phyloP scores from a whole-genome alignment of 345 rosid genomes.

The Boechera stricta region DNA sequence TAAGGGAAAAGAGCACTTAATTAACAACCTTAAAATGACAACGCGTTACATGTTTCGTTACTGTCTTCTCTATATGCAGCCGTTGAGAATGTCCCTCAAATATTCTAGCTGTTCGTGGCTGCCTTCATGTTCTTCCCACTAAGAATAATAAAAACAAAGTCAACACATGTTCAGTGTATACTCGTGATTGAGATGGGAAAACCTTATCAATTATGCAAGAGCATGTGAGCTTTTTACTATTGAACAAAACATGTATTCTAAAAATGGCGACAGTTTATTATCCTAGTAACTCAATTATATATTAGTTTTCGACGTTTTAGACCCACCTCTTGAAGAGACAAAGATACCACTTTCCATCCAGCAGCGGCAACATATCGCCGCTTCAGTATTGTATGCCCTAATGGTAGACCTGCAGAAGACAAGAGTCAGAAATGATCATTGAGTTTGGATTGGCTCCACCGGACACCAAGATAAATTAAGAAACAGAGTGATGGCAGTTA shows the following conservation, averaged over 20 bases:
- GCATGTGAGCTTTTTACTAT: neutral
- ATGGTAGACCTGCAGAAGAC: conserved; percentile 65
- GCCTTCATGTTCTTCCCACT: conserved; percentile 95
- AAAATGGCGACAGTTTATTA: conserved; percentile 4
- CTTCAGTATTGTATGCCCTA: conserved; percentile 89
- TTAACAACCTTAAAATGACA: conserved; percentile 4
- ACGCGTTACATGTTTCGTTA: conserved; percentile 10
- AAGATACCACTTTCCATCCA: conserved; percentile 85
- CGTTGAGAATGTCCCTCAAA: conserved; percentile 71
- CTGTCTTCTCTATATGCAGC: conserved; percentile 52
- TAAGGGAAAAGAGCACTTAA: neutral
- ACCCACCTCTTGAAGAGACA: conserved; percentile 81
- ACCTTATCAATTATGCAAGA: conserved; percentile 5
- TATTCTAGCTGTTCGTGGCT: conserved; percentile 80
- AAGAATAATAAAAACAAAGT: conserved; percentile 20
- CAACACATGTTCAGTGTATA: conserved; percentile 23
- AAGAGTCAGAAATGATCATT: neutral
- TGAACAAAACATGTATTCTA: neutral
- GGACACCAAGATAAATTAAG: neutral
- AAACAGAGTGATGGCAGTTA: conserved; percentile 40
- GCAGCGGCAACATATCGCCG: conserved; percentile 74
- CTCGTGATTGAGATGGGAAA: neutral
- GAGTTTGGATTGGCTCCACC: conserved; percentile 9
- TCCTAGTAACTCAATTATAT: conserved; percentile 1
- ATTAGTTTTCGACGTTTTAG: neutral